These are phyloP conservation scores for Suhomyces prunicola DNA, from an alignment of 805 yeast species.

Conservation along the genomic window DNA sequence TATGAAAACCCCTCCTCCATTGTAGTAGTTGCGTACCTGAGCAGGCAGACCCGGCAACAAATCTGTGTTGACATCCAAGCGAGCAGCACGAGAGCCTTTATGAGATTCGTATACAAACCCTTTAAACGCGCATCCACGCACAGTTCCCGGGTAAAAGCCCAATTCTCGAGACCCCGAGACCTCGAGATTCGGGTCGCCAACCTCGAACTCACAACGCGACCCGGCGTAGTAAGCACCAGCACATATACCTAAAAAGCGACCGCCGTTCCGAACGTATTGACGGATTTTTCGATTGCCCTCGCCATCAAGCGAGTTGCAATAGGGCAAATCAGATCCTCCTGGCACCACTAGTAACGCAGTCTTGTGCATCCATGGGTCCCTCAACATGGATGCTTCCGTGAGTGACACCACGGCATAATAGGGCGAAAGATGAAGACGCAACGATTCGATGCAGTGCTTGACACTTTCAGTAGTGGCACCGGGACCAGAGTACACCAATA, in stretches of 20 bases:
- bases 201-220: conserved; percentile 76
- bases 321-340: conserved; percentile 96
- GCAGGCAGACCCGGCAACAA: conserved; percentile 25
- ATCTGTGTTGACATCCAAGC: conserved; percentile 30
- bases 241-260: conserved; percentile 82
- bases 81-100: conserved; percentile 65
- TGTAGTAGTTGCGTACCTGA: conserved; percentile 52
- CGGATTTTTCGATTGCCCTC: conserved; percentile 57
- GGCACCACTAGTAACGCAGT: conserved; percentile 83
- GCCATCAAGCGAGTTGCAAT: conserved; percentile 71
- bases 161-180: conserved; percentile 86
- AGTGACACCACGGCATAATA: conserved; percentile 81
- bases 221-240: conserved; percentile 93
- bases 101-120: conserved; percentile 83
- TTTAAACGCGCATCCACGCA: conserved; percentile 74
- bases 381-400: conserved; percentile 54
- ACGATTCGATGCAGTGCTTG: conserved; percentile 74
- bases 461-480: conserved; percentile 89
- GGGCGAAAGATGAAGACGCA: conserved; percentile 75
- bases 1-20: conserved; percentile 88
- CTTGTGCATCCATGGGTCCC: conserved; percentile 86
- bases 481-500: conserved; percentile 41
- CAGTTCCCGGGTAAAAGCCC: conserved; percentile 75
- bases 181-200: conserved; percentile 65
- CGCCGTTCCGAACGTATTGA: conserved; percentile 73